These are phyloP conservation scores for Sporobolus alterniflorus DNA, from an alignment of 202 grass and related monocot genomes.

Conservation along the genomic window DNA sequence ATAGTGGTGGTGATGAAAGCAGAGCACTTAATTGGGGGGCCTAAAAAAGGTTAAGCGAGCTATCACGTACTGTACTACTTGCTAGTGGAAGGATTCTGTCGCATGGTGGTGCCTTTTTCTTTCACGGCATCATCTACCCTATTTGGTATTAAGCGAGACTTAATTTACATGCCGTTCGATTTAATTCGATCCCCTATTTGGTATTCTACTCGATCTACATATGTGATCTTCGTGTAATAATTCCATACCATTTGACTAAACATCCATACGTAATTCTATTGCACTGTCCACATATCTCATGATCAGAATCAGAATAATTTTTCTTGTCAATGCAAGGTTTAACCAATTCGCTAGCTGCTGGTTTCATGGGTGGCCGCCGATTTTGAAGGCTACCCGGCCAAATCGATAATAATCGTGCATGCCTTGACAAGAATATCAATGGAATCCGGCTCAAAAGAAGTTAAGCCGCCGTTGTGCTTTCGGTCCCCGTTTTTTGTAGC, in stretches of 20 bases:
- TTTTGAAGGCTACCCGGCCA: no score
- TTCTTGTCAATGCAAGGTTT: background rate
- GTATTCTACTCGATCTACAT: background rate
- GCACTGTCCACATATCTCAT: background rate
- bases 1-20: slow-evolving; percentile 48
- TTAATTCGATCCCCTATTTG: no score
- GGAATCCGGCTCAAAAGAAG: background rate
- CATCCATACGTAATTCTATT: background rate
- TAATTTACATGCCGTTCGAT: no score
- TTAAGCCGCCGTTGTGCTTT: slow-evolving; percentile 4
- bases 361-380: background rate
- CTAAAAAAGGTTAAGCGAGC: slow-evolving; percentile 26
- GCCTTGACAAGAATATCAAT: background rate
- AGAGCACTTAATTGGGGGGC: slow-evolving; percentile 37
- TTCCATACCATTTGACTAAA: no score
- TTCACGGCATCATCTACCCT: slow-evolving; percentile 1
- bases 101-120: slow-evolving; percentile 34
- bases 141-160: no score
- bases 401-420: no score
- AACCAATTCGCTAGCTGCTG: background rate
- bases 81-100: slow-evolving; percentile 48
- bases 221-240: background rate
- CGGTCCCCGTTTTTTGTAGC: background rate
- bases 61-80: background rate
- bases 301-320: slow-evolving; percentile 4